Percentiles rank a stretch among this genome's conserved stretches.
Conservation (phyloP, 345 rosid species). For the Lepidium aucheri region DNA sequence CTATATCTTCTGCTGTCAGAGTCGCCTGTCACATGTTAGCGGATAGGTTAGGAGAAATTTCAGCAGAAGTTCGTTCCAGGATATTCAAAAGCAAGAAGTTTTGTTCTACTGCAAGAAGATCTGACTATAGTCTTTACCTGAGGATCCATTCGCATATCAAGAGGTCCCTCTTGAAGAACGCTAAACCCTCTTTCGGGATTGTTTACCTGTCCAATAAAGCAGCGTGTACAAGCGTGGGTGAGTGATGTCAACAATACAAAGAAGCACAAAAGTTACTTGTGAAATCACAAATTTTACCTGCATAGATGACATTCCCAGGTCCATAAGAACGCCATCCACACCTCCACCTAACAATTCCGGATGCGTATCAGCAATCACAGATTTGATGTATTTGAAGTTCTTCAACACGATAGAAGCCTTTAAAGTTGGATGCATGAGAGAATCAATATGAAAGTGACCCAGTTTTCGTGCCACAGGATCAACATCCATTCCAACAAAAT, state of each 20-base stretch:
- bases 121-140: slow-evolving; percentile 33
- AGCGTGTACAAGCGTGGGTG: not conserved
- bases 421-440: slow-evolving; percentile 38
- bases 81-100: slow-evolving; percentile 5
- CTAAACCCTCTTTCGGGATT: slow-evolving; percentile 87
- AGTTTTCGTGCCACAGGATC: slow-evolving; percentile 70
- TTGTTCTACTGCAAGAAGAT: not conserved
- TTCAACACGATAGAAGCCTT: slow-evolving; percentile 40
- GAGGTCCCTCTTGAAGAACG: slow-evolving; percentile 76
- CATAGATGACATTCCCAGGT: slow-evolving; percentile 97
- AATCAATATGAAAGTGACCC: slow-evolving; percentile 44
- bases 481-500: slow-evolving; percentile 78
- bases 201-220: slow-evolving; percentile 46
- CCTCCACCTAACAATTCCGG: slow-evolving; percentile 36
- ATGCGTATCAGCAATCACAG: slow-evolving; percentile 40
- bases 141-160: slow-evolving; percentile 98
- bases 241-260: not conserved
- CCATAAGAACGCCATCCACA: slow-evolving; percentile 88
- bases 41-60: slow-evolving; percentile 22
- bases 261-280: not conserved
- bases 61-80: not conserved
- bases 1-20: slow-evolving; percentile 74
- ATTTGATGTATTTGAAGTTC: slow-evolving; percentile 56
- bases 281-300: slow-evolving; percentile 42
- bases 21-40: slow-evolving; percentile 48